These are phyloP conservation scores for sorghum (Sorghum bicolor) DNA, from an alignment of 176 grass and related monocot genomes.

Conservation along the genomic window Sorghum_bicolor_NCBIv3 NC_012876.2:57739001-57739500, in stretches of 20 bases:
- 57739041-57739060: background rate
- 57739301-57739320: background rate
- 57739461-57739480: background rate
- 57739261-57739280: no score
- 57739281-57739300: background rate
- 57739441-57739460: background rate
- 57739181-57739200: background rate
- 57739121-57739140: background rate
- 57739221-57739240: background rate
- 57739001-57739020: background rate
- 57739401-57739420: background rate
- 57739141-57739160: background rate
- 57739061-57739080: background rate
- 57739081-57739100: background rate
- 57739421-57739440: background rate
- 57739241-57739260: background rate
- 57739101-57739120: background rate
- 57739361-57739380: background rate
- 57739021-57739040: background rate
- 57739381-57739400: background rate
- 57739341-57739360: background rate
- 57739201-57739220: background rate
- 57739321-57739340: background rate
- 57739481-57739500: background rate
- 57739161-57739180: background rate